phyloP scores from a whole-genome alignment of 495 filamentous ascomycete species.

The Bathelium albidoporum region DNA sequence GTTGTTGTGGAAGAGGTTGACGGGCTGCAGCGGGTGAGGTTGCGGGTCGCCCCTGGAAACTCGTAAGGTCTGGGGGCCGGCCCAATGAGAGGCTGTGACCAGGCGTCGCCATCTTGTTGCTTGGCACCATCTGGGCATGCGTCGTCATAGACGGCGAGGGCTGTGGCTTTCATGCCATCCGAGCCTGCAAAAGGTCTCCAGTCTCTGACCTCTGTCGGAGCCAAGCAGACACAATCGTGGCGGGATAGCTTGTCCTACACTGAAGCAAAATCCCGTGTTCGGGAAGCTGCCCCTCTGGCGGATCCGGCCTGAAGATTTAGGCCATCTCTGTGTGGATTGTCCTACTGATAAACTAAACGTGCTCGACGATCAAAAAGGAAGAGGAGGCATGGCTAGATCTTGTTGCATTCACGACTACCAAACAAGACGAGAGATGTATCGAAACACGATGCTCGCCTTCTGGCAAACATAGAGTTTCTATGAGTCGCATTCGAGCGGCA shows the following conservation, averaged over 20 bases:
- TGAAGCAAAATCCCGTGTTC: neutral
- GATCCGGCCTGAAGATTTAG: neutral
- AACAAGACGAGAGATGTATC: neutral
- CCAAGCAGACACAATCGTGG: neutral
- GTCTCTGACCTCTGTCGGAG: neutral
- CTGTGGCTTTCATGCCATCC: neutral
- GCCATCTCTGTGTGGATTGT: no score
- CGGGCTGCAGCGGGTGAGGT: neutral
- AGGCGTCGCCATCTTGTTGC: neutral
- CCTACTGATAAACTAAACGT: no score
- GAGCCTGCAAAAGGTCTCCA: neutral
- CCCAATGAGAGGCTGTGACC: neutral
- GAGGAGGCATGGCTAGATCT: no score
- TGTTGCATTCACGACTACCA: neutral
- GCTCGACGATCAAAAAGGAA: no score
- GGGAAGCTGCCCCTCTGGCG: neutral
- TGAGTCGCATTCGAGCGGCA: no score
- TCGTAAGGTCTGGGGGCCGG: neutral
- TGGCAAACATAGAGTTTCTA: no score
- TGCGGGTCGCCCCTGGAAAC: constrained; percentile 3
- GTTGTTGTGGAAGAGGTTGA: constrained; percentile 6
- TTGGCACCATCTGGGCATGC: neutral
- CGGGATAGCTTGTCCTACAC: neutral
- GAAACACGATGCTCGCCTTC: neutral
- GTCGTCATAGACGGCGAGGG: neutral